phyloP scores from a whole-genome alignment of 148 eudicot genomes.

The Suaeda aralocaspica region DNA sequence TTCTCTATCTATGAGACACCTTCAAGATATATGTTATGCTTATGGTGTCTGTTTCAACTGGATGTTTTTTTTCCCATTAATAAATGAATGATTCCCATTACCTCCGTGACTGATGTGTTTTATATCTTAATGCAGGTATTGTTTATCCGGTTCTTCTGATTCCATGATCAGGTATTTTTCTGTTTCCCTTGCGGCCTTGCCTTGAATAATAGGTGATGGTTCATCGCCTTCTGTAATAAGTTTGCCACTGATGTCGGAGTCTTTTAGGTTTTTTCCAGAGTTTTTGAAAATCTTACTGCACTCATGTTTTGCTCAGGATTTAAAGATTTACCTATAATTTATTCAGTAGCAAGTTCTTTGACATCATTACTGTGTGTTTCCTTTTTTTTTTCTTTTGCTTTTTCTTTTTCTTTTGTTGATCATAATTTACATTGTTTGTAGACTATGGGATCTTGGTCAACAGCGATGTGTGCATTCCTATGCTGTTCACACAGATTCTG shows the following conservation, averaged over 20 bases:
- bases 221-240: too few species aligned
- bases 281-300: too few species aligned
- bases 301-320: too few species aligned
- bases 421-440: conserved; percentile 20
- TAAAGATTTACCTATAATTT: too few species aligned
- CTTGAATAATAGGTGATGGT: too few species aligned
- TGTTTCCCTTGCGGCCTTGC: too few species aligned
- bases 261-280: too few species aligned
- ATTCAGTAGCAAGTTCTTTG: too few species aligned
- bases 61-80: background rate
- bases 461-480: conserved; percentile 96
- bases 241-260: too few species aligned
- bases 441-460: conserved; percentile 99
- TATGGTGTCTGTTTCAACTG: conserved; percentile 5
- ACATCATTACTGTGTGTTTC: background rate
- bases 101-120: background rate
- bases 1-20: background rate
- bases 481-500: conserved; percentile 99
- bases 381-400: background rate
- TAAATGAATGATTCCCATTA: background rate
- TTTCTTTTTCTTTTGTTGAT: conserved; percentile 8
- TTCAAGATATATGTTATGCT: background rate
- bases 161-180: conserved; percentile 81
- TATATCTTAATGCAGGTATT: conserved; percentile 56
- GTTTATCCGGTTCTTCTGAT: conserved; percentile 98